Evolutionary conservation across 2,329 filamentous ascomycete genomes (phyloP).

Genomic region (Penicillium rolfsii): DNA sequence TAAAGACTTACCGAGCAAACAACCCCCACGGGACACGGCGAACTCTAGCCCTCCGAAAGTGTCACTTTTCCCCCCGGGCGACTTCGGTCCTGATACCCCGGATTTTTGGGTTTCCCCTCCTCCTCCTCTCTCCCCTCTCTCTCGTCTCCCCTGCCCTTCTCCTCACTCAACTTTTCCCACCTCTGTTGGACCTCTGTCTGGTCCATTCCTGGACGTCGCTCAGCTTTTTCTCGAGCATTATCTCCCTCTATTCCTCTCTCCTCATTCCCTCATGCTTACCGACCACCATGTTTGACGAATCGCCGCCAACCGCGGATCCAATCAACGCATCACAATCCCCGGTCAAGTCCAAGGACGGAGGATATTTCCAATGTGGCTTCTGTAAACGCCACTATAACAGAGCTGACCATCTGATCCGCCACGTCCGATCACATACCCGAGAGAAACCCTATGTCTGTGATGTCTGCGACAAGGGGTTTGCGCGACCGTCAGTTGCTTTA

Average conservation of each 20-base stretch:
- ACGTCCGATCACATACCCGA: conserved; percentile 52
- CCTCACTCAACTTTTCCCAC: background rate
- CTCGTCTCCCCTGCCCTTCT: background rate
- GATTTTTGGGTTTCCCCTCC: conserved; percentile 7
- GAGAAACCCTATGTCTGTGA: conserved; percentile 41
- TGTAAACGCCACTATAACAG: conserved; percentile 58
- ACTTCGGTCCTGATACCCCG: conserved; percentile 2
- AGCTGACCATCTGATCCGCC: conserved; percentile 57
- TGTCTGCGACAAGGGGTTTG: conserved; percentile 39
- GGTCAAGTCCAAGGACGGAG: conserved; percentile 24
- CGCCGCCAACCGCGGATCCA: conserved; percentile 9
- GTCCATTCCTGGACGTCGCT: background rate
- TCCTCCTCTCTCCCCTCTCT: background rate
- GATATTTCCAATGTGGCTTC: conserved; percentile 55
- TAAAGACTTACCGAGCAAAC: too few relatives aligned
- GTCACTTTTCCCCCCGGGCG: too few relatives aligned
- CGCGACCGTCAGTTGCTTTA: conserved; percentile 33
- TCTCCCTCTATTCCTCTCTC: background rate
- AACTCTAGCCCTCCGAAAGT: too few relatives aligned
- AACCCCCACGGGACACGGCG: too few relatives aligned
- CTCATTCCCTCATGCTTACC: background rate
- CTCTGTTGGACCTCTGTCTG: too few relatives aligned
- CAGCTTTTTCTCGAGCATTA: background rate
- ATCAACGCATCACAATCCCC: conserved; percentile 9
- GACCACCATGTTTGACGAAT: conserved; percentile 21